Evolutionary conservation across 1,284 basidiomycete species (phyloP), one percentile per base, ranked within the genome.

Genomic region (Microbotryomycetes sp.): DNA sequence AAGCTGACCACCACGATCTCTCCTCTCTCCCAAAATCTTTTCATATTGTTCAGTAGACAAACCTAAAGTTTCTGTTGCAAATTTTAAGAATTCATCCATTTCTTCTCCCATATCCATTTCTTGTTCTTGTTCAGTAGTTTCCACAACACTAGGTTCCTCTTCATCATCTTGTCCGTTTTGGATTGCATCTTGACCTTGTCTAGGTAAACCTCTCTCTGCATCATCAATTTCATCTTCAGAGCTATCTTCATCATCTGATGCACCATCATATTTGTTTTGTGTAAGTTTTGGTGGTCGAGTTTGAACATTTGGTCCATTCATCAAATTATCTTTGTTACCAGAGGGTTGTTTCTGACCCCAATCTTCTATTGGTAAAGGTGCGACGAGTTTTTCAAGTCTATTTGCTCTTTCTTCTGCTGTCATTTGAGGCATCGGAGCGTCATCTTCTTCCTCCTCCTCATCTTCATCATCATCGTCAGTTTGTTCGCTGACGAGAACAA

Each of bases 11-110:
- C 90, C 91, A 63, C 89, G 79, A 42, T 79, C 79, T 71, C 80
- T 79, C 48, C 92, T 81, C 60, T 91, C 89, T 60, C 80, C 77
- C 31, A 97, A 71, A 56, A 97, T 96, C 22, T 84, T 81, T 23
- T 81, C 78, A 88, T 92, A 97, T 75, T 90, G 85, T 19, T 84
- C 83, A 66, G 91, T 86, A 52, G 81, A 83, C 68, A 97, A 87
- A 0, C 92, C 92, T 47, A 97, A 78, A 6, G 88, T 84, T 71
- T 94, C 87, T 52, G 89, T 83, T 14, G 92, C 88, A 76, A 97
- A 97, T 75, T 89, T 87, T 49, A 97, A 77, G 69, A 96, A 97
- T 67, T 94, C 92, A 65, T 88, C 89, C 75, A 89, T 82, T 76
- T 97, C 92, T 69, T 88, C 85, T 22, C 81, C 83, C 86, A 96